Conservation (phyloP, 139 green algal genomes). For the Chlorella ohadii region DNA sequence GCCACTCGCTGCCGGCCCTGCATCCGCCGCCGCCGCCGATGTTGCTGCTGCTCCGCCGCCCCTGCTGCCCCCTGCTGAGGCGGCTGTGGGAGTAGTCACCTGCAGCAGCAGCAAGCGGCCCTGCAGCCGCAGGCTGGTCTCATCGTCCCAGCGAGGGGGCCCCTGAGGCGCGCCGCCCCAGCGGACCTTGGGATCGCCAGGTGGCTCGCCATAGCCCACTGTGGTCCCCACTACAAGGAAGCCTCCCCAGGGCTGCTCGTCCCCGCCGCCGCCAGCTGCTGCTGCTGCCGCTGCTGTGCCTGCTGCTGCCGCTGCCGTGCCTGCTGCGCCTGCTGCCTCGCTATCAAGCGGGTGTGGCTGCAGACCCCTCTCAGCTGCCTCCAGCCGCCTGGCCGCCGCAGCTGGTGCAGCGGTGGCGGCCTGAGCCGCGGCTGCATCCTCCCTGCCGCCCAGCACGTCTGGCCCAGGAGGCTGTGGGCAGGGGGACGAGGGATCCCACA, state of each 20-base stretch:
- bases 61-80: not conserved
- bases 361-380: not conserved
- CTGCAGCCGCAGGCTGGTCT: not conserved
- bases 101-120: slow-evolving; percentile 31
- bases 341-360: not conserved
- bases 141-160: slow-evolving; percentile 7
- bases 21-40: no score
- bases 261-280: not conserved
- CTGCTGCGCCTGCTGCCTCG: not conserved
- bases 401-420: not conserved
- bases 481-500: not conserved
- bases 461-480: not conserved
- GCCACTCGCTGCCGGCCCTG: not conserved
- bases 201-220: not conserved
- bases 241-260: not conserved
- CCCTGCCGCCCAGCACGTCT: not conserved
- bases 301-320: not conserved
- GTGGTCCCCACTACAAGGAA: slow-evolving; percentile 14
- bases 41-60: not conserved
- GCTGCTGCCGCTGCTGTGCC: not conserved
- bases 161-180: not conserved
- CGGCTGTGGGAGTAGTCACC: not conserved
- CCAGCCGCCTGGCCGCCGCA: not conserved
- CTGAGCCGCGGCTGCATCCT: not conserved
- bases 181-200: not conserved